Conservation (phyloP, 768 basidiomycete genomes). For the Agrocybe chaxingu region DNA sequence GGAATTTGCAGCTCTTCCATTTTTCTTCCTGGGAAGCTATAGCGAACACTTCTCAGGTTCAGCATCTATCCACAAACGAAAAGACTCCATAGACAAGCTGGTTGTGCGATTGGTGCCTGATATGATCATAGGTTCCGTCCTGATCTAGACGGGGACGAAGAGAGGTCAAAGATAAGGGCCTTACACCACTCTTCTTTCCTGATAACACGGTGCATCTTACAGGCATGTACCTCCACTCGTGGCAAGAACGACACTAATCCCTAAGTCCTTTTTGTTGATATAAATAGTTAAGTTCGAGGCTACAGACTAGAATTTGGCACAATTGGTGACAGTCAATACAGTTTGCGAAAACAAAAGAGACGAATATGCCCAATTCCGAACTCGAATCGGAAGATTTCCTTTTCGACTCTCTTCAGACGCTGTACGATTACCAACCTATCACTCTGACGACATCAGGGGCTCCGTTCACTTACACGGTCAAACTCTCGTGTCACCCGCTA, state of each 20-base stretch:
- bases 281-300: too few species aligned
- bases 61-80: not conserved
- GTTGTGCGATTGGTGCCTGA: too few species aligned
- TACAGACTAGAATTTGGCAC: too few species aligned
- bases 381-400: conserved; percentile 64
- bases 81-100: not conserved
- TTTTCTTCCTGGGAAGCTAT: not conserved
- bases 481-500: conserved; percentile 8
- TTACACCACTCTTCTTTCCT: too few species aligned
- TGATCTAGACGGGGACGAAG: too few species aligned
- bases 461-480: conserved; percentile 38
- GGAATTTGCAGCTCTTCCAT: not conserved
- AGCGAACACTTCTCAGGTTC: not conserved
- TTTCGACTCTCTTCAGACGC: conserved; percentile 54
- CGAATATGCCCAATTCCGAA: not conserved
- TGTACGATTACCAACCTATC: conserved; percentile 64
- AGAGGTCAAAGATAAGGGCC: too few species aligned
- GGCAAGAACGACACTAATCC: too few species aligned
- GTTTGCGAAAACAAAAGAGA: not conserved
- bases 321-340: not conserved
- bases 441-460: conserved; percentile 55
- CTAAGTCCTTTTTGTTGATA: too few species aligned
- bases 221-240: too few species aligned
- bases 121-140: too few species aligned
- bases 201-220: too few species aligned